Percentiles rank a stretch among this genome's conserved stretches.
Evolutionary conservation across 2,329 filamentous ascomycete species (phyloP).

Genomic region (Lecanoromycetidae sp.): DNA sequence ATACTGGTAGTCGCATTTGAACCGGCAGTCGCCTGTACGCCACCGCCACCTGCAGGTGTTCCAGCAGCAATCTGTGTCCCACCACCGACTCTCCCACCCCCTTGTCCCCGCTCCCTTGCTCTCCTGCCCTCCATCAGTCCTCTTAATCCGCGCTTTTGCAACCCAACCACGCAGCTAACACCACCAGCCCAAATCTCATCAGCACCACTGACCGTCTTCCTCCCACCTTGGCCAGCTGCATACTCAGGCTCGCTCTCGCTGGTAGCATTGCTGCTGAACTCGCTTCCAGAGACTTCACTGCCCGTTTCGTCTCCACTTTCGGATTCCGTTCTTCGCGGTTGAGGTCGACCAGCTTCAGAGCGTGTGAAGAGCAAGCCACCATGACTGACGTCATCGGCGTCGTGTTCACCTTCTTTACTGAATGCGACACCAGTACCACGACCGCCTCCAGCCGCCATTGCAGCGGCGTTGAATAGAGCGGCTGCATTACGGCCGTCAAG

Average conservation of each 20-base stretch:
- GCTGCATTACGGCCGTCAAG: constrained; percentile 90
- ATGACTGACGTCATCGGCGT: constrained; percentile 1
- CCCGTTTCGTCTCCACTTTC: constrained; percentile 11
- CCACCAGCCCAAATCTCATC: constrained; percentile 54
- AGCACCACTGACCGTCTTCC: constrained; percentile 25
- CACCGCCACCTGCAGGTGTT: too few species aligned
- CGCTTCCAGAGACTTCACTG: constrained; percentile 23
- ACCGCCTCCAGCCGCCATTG: constrained; percentile 92
- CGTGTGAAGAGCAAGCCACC: constrained; percentile 16
- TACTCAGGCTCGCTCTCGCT: constrained; percentile 23
- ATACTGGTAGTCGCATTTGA: background rate
- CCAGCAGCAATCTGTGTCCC: background rate
- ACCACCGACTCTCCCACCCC: background rate
- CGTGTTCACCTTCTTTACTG: constrained; percentile 25
- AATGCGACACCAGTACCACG: constrained; percentile 62
- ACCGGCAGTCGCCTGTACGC: too few species aligned
- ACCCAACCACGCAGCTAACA: constrained; percentile 75
- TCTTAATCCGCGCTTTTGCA: constrained; percentile 85
- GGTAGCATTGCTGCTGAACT: constrained; percentile 27
- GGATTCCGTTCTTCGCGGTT: constrained; percentile 1
- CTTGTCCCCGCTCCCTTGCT: constrained; percentile 30
- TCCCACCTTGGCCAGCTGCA: constrained; percentile 25
- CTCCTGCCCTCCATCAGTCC: constrained; percentile 89
- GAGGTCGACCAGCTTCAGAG: constrained; percentile 5
- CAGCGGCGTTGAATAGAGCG: constrained; percentile 93